phyloP scores from a whole-genome alignment of 306 rosid species.

The Trifolium pratense region DNA sequence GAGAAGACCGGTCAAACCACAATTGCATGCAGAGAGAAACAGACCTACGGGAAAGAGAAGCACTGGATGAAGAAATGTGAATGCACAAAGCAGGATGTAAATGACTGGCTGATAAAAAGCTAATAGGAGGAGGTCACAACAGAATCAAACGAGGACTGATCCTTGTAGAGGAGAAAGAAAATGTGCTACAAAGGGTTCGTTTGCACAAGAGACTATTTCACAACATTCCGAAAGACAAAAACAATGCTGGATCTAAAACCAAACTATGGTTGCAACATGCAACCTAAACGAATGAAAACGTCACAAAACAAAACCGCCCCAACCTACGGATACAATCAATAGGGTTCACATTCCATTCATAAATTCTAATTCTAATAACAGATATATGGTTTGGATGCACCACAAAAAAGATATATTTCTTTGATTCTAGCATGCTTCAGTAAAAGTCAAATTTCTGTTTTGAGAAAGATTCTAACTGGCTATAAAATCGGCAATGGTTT shows the following conservation, averaged over 20 bases:
- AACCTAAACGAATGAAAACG: neutral
- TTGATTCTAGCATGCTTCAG: neutral
- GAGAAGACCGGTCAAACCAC: neutral
- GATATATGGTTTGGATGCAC: too few species aligned
- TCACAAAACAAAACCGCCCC: too few species aligned
- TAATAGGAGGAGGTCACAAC: neutral
- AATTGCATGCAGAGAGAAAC: constrained; percentile 2
- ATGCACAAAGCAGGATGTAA: neutral
- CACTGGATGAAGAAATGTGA: neutral
- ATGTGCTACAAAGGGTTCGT: neutral
- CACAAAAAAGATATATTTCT: neutral
- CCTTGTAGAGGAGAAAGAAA: neutral
- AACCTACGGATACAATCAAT: too few species aligned
- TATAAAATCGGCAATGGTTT: neutral
- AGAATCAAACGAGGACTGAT: neutral
- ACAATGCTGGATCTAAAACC: neutral
- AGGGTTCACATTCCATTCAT: too few species aligned
- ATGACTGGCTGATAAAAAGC: neutral
- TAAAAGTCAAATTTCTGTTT: neutral
- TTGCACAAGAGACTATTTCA: neutral
- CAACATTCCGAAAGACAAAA: neutral
- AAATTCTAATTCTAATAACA: neutral
- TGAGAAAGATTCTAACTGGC: neutral
- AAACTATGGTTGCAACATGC: neutral
- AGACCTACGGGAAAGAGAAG: neutral